Evolutionary conservation across 2,329 filamentous ascomycete species (phyloP).

Genomic region (Diaporthe citri): DNA sequence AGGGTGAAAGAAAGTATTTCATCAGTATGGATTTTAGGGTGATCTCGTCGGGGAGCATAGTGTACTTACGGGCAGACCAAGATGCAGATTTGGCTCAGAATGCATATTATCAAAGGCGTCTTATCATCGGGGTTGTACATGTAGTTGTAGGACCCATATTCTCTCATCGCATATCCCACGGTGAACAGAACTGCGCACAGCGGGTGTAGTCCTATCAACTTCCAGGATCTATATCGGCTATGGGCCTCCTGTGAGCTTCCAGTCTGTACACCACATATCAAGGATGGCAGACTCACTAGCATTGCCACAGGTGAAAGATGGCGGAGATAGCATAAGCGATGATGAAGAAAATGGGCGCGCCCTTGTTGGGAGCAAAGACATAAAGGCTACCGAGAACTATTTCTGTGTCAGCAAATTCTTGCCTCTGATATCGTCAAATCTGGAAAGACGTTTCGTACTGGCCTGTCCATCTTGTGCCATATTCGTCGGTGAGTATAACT

Average conservation of each 20-base stretch:
- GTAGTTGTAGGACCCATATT: slow-evolving; percentile 63
- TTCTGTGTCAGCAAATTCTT: neutral
- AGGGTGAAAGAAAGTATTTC: neutral
- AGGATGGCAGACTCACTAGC: slow-evolving; percentile 48
- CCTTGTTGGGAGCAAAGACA: slow-evolving; percentile 67
- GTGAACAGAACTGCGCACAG: slow-evolving; percentile 64
- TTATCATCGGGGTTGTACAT: slow-evolving; percentile 48
- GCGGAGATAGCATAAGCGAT: slow-evolving; percentile 61
- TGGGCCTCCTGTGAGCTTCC: neutral
- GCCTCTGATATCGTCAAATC: too few relatives aligned
- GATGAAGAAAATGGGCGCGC: slow-evolving; percentile 65
- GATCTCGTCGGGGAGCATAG: neutral
- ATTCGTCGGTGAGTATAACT: neutral
- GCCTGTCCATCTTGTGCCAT: neutral
- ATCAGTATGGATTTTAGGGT: neutral
- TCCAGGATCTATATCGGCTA: slow-evolving; percentile 66
- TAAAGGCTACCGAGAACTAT: slow-evolving; percentile 49
- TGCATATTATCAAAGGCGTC: slow-evolving; percentile 47
- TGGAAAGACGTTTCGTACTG: neutral
- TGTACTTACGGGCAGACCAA: slow-evolving; percentile 53
- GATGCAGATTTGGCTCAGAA: slow-evolving; percentile 52
- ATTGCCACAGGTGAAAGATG: slow-evolving; percentile 66
- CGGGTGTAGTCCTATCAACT: slow-evolving; percentile 63
- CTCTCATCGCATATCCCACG: slow-evolving; percentile 65
- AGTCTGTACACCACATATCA: neutral